Percentiles rank a stretch among this genome's conserved stretches.
phyloP scores from a whole-genome alignment of 2,329 filamentous ascomycete genomes.

The Cladosporium sp. region DNA sequence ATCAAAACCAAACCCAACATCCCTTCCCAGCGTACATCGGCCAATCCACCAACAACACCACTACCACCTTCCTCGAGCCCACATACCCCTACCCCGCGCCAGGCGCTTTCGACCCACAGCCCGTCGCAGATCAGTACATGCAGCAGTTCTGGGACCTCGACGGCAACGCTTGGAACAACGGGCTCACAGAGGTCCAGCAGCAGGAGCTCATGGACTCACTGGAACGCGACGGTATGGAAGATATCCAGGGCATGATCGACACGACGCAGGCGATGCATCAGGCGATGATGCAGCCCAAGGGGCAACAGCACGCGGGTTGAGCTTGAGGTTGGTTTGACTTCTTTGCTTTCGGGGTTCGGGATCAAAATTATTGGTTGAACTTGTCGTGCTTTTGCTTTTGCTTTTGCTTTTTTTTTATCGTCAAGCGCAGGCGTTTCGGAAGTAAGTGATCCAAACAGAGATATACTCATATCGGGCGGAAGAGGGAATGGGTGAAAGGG shows the following conservation, averaged over 20 bases:
- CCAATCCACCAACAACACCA: conserved; percentile 14
- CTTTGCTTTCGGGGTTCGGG: too few relatives aligned
- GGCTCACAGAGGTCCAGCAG: conserved; percentile 32
- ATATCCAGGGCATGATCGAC: conserved; percentile 35
- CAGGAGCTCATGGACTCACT: conserved; percentile 34
- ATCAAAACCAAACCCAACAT: conserved; percentile 1
- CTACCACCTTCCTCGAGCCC: conserved; percentile 24
- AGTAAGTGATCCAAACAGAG: too few relatives aligned
- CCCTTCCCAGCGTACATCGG: conserved; percentile 10
- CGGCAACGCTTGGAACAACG: conserved; percentile 28
- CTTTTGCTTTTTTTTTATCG: too few relatives aligned
- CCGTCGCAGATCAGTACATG: conserved; percentile 16
- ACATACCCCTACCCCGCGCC: conserved; percentile 24
- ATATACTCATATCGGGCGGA: too few relatives aligned
- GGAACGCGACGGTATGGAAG: conserved; percentile 35
- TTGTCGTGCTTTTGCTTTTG: too few relatives aligned
- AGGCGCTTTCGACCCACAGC: background rate
- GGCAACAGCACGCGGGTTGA: background rate
- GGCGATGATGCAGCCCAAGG: conserved; percentile 3
- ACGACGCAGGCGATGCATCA: conserved; percentile 24
- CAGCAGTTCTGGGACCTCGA: conserved; percentile 27
- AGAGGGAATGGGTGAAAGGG: too few relatives aligned
- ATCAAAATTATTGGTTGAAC: too few relatives aligned
- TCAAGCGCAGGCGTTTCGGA: too few relatives aligned
- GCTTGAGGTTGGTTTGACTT: background rate